Evolutionary conservation across 2,329 filamentous ascomycete genomes (phyloP), one percentile per base, ranked within the genome.

Genomic region (Hypoxylon sp.): DNA sequence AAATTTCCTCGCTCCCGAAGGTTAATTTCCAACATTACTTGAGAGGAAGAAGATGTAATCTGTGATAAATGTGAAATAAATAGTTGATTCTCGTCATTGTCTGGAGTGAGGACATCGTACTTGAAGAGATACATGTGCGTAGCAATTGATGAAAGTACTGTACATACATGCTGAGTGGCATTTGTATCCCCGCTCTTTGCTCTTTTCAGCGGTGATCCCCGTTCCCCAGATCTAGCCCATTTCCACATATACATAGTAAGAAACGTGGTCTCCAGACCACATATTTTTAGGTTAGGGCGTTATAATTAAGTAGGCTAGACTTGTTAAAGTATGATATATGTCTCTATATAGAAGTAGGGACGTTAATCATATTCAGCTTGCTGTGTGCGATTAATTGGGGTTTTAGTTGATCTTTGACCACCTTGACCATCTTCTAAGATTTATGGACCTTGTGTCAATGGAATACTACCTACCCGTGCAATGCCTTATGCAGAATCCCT

Each of bases 91-190:
- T 65, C 47, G 22, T 55, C 29, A n/a, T 8, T 37, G 24, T 60
- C 53, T 39, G 17, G 48, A 48, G 39, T 56, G 35, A 37, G 50
- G 29, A 57, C 11, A 17, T 63, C 35, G 54, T 51, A 42, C 6
- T 29, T 31, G 50, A 58, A 51, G 47, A 55, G 22, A 51, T 53
- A 46, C 19, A 22, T 22, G 63, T 57, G 62, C 59, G 53, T 29
- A 60, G 58, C 63, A 68, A 63, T 63, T 61, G 50, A 26, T 59
- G 67, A 67, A 67, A 59, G 58, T 65, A 65, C 54, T 58, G 26
- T 61, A 63, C 57, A 29, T 64, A 50, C 31, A 24, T 39, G 31
- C 11, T 52, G 47, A 19, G 56, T 66, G 46, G 54, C 47, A 60
- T 57, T 35, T n/a, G 22, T 29, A 53, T 63, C 66, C 66, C 66